Percentiles rank a stretch among this genome's conserved stretches.
Evolutionary conservation across 176 grass and related monocot genomes (phyloP).

Genomic region (Dendrocalamus sinicus): DNA sequence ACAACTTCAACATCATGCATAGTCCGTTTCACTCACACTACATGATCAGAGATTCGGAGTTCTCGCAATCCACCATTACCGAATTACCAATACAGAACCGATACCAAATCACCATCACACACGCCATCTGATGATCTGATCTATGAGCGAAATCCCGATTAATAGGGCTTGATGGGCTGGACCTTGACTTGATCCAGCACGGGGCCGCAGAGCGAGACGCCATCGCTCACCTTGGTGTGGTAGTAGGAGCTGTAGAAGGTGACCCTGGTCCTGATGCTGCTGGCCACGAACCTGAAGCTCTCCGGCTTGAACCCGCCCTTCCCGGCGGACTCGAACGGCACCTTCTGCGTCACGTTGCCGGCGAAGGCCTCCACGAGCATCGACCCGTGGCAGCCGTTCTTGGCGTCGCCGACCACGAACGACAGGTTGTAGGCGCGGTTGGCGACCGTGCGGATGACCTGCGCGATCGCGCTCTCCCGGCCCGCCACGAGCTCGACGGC

Average conservation of each 20-base stretch:
- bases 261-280: constrained; percentile 56
- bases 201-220: constrained; percentile 82
- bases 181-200: constrained; percentile 86
- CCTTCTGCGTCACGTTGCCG: constrained; percentile 78
- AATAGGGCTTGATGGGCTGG: constrained; percentile 61
- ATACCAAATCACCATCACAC: not conserved
- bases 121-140: not conserved
- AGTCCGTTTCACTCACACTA: not conserved
- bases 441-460: constrained; percentile 82
- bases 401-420: constrained; percentile 80
- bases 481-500: constrained; percentile 96
- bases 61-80: constrained; percentile 14
- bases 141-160: not conserved
- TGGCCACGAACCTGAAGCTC: constrained; percentile 66
- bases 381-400: constrained; percentile 89
- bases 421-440: constrained; percentile 76
- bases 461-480: constrained; percentile 91
- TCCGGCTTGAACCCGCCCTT: constrained; percentile 58
- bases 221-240: constrained; percentile 74
- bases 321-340: constrained; percentile 67
- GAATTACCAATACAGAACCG: constrained; percentile 29
- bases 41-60: not conserved
- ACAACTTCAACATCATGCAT: not conserved
- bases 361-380: constrained; percentile 93
- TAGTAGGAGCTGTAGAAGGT: constrained; percentile 99